Conservation (phyloP, 1,284 basidiomycete species). For the Exobasidium rhododendri region DNA sequence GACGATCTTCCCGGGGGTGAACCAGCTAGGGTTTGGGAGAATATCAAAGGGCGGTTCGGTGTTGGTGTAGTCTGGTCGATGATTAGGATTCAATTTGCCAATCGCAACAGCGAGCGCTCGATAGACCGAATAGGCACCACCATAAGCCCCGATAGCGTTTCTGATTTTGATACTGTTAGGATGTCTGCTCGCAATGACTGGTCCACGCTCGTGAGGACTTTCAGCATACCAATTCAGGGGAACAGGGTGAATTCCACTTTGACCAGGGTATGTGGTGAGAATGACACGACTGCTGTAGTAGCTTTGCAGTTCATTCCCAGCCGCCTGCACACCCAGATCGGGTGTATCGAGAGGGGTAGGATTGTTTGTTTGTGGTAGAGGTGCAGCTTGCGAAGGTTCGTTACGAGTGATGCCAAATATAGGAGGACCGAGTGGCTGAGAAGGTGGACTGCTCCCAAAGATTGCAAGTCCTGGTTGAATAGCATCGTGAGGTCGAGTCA, state of each 20-base stretch:
- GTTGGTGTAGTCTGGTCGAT: slow-evolving; percentile 64
- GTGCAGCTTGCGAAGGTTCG: not conserved
- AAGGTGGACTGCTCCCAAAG: slow-evolving; percentile 33
- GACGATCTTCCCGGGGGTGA: slow-evolving; percentile 77
- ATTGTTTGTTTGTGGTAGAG: slow-evolving; percentile 27
- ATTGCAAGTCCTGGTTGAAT: slow-evolving; percentile 22
- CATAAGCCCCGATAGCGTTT: slow-evolving; percentile 90
- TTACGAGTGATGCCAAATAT: slow-evolving; percentile 16
- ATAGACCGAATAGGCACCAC: slow-evolving; percentile 91
- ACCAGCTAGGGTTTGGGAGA: slow-evolving; percentile 78
- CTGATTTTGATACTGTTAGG: slow-evolving; percentile 74
- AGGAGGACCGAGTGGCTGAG: slow-evolving; percentile 38
- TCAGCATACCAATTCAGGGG: slow-evolving; percentile 77
- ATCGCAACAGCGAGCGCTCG: slow-evolving; percentile 85
- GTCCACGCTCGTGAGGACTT: slow-evolving; percentile 69
- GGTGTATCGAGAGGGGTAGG: slow-evolving; percentile 43
- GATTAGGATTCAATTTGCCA: slow-evolving; percentile 75
- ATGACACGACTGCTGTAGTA: slow-evolving; percentile 24
- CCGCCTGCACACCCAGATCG: slow-evolving; percentile 23
- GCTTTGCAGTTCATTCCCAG: slow-evolving; percentile 10
- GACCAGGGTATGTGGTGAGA: slow-evolving; percentile 45
- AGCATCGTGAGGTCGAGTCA: slow-evolving; percentile 23
- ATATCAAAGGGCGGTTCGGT: slow-evolving; percentile 86
- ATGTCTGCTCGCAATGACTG: slow-evolving; percentile 83
- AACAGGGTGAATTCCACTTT: slow-evolving; percentile 65